A percentile compares a stretch with the other conserved stretches of the same genome.
phyloP scores from a whole-genome alignment of 1,284 basidiomycete species.

The Fereydounia khargensis region DNA sequence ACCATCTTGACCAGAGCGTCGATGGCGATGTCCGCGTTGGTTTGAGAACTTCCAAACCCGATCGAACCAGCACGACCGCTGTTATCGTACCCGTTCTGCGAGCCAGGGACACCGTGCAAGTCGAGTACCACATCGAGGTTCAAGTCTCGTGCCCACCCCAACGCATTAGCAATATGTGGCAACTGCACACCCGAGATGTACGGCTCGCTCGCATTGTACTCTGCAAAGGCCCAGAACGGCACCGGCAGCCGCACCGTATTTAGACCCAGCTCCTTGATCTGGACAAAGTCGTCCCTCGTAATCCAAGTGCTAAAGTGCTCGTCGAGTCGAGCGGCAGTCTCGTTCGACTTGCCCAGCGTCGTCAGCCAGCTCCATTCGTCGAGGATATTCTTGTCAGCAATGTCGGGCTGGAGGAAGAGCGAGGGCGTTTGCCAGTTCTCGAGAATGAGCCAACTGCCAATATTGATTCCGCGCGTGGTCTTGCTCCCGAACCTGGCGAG shows the following conservation, averaged over 20 bases:
- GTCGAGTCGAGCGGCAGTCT: constrained; percentile 63
- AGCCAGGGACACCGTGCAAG: constrained; percentile 71
- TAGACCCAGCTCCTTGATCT: constrained; percentile 53
- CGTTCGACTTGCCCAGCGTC: constrained; percentile 62
- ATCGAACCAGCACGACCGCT: constrained; percentile 62
- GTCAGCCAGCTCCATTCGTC: constrained; percentile 55
- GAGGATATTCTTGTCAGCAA: constrained; percentile 61
- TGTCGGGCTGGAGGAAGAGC: constrained; percentile 65
- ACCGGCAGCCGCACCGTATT: constrained; percentile 58
- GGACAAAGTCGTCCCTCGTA: constrained; percentile 61
- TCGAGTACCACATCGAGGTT: constrained; percentile 74
- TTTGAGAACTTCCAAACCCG: constrained; percentile 1
- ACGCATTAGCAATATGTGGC: constrained; percentile 65
- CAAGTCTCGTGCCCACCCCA: constrained; percentile 68
- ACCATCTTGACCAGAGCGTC: constrained; percentile 2
- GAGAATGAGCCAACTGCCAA: constrained; percentile 64
- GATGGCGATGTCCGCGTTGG: constrained; percentile 7
- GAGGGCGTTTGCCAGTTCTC: constrained; percentile 74
- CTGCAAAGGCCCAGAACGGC: constrained; percentile 58
- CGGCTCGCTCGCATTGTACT: constrained; percentile 65
- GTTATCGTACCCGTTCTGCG: constrained; percentile 67
- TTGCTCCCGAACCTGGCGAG: constrained; percentile 2
- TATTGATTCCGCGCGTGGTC: constrained; percentile 32
- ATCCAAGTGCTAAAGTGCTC: constrained; percentile 78
- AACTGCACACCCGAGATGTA: constrained; percentile 66